A percentile compares a stretch with the other conserved stretches of the same genome.
phyloP scores from a whole-genome alignment of 352 stramenopile species.

The Phytophthora gonapodyides region DNA sequence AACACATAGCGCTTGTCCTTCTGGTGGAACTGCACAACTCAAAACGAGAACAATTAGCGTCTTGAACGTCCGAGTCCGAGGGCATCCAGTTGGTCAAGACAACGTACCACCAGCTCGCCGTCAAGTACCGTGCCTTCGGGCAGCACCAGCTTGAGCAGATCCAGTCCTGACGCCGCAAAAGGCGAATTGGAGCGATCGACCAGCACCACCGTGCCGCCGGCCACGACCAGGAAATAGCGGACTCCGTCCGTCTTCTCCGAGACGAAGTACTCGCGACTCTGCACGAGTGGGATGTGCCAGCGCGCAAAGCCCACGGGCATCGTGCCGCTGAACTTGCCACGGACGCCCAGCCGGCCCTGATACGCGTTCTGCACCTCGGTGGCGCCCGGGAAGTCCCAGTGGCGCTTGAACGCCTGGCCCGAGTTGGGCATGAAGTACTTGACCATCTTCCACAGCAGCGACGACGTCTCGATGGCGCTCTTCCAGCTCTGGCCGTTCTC shows the following conservation, averaged over 20 bases:
- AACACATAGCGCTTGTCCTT: slow-evolving; percentile 87
- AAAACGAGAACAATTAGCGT: slow-evolving; percentile 23
- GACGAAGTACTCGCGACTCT: slow-evolving; percentile 86
- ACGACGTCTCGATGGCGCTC: slow-evolving; percentile 67
- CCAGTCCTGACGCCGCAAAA: slow-evolving; percentile 78
- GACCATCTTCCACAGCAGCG: slow-evolving; percentile 78
- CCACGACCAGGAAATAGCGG: slow-evolving; percentile 90
- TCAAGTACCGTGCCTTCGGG: slow-evolving; percentile 89
- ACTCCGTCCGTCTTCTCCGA: slow-evolving; percentile 93
- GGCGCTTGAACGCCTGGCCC: slow-evolving; percentile 77
- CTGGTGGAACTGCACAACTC: slow-evolving; percentile 64
- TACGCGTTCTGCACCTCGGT: slow-evolving; percentile 84
- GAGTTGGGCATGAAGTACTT: slow-evolving; percentile 87
- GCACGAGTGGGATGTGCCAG: slow-evolving; percentile 86
- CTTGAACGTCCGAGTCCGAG: not conserved
- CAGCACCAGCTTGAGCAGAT: slow-evolving; percentile 79
- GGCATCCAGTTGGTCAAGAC: not conserved
- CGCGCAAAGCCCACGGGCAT: slow-evolving; percentile 93
- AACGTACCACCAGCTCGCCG: slow-evolving; percentile 85
- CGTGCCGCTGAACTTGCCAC: slow-evolving; percentile 87
- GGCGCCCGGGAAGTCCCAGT: slow-evolving; percentile 74
- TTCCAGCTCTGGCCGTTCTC: slow-evolving; percentile 77
- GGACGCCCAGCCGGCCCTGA: slow-evolving; percentile 65
- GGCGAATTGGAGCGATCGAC: slow-evolving; percentile 81
- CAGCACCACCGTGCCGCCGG: slow-evolving; percentile 63